Base-by-base conservation (phyloP, 768 basidiomycete genomes). In the Naganishia friedmannii region DNA sequence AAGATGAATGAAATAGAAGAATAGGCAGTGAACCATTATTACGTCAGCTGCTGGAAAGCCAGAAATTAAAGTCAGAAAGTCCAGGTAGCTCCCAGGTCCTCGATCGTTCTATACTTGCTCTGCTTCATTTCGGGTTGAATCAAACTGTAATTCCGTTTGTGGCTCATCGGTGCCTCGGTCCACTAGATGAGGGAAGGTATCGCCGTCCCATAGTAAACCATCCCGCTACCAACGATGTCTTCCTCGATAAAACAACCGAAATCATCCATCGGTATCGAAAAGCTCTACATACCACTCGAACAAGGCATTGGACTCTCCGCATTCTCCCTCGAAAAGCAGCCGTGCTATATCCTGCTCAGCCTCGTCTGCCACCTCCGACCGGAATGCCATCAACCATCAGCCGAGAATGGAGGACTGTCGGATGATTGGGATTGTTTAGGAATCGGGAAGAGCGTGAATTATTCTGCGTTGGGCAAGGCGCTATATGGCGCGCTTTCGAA, bases 401-500 rank as follows among this genome's bases (percentile, higher is more conserved):
- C 69, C 21, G 42, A 65, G 31, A 63, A 69, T 19, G 56, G 58
- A 19, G 68, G 68, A n/a, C 67, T 74, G 0, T 82, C 88, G 2
- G 88, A 87, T 13, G 71, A 73, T 0, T 76, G 82, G 7, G 88
- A 90, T 77, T 84, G 87, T 73, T 81, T 89, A 12, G 76, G 77
- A 73, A 57, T 63, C 2, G 73, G 80, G 0, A 80, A 85, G 70
- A 88, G 88, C 0, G 83, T 91, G 70, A 86, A 91, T 82, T 92
- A 92, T 75, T 85, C 86, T 0, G 76, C 83, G 6, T 78, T 87
- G 13, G 84, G 85, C 28, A 88, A 88, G 74, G 75, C 75, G 29
- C 76, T 79, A 23, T 34, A 31, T 31, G 37, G 45, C 51, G 39
- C 55, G 74, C 76, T 54, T 65, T 58, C 5, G n/a, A 67, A 74